These are phyloP conservation scores for Iberis pinnata DNA, from an alignment of 345 rosid genomes.

Conservation along the genomic window DNA sequence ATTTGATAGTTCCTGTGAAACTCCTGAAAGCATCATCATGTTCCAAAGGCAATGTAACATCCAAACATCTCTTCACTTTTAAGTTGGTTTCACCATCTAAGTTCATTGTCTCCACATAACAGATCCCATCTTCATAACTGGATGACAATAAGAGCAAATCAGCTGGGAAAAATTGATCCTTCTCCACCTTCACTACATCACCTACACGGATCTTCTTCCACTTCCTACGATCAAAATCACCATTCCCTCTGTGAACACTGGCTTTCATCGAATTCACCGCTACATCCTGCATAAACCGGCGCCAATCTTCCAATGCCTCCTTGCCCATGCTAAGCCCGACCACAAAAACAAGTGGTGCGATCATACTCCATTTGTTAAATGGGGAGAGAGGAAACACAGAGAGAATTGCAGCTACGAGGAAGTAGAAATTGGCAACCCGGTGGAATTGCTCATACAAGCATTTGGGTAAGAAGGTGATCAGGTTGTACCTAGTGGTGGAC, in stretches of 20 bases:
- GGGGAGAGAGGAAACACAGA: constrained; percentile 45
- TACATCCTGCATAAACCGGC: constrained; percentile 41
- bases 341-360: constrained; percentile 52
- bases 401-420: constrained; percentile 50
- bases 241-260: constrained; percentile 40
- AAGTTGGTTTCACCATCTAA: constrained; percentile 73
- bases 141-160: constrained; percentile 66
- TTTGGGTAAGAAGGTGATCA: constrained; percentile 54
- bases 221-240: constrained; percentile 36
- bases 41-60: constrained; percentile 41
- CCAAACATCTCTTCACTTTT: constrained; percentile 58
- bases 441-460: constrained; percentile 73
- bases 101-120: constrained; percentile 83
- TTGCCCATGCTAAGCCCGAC: constrained; percentile 64
- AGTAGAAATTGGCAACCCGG: constrained; percentile 69
- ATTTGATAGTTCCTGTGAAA: constrained; percentile 39
- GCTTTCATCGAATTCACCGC: constrained; percentile 43
- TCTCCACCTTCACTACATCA: constrained; percentile 52
- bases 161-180: constrained; percentile 58
- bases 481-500: constrained; percentile 60
- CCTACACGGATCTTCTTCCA: constrained; percentile 62
- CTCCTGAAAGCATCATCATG: constrained; percentile 37
- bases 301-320: constrained; percentile 72
- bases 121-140: constrained; percentile 70
- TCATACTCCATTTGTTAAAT: constrained; percentile 36